Base-by-base conservation (phyloP, 495 filamentous ascomycete genomes). In the Glutinoglossum americanum region DNA sequence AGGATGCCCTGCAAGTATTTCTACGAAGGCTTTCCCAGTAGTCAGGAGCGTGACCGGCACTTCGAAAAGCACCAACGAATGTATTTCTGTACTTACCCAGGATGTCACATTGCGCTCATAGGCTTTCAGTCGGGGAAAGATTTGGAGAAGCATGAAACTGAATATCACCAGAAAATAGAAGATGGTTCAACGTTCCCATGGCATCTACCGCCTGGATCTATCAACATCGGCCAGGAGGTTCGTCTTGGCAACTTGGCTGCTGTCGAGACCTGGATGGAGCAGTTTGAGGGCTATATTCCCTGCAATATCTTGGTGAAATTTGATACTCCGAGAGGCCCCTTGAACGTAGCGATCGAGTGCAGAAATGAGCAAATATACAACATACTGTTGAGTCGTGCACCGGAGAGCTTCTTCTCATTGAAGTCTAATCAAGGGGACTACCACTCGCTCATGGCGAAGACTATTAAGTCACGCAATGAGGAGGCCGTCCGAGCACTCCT, bases 1-100 rank as follows among this genome's bases (percentile, higher is more conserved):
- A 68, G 66, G 33, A 57, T 70, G 6, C 62, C 61, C 27, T 75
- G 73, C 59, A 63, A 61, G 51, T 70, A 66, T 60, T 75, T 75
- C 60, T 61, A 71, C 56, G 67, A 71, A 58, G 73, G 73, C 9
- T 73, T 73, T 61, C 58, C 62, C 0, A 63, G 61, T n/a, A 51
- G 56, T 5, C 57, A 63, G 17, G 59, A 37, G 19, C 63, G 64
- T 7, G 64, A 72, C 17, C 62, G 62, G 7, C 71, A 73, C 60
- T 45, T 64, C 59, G 53, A 19, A 57, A 67, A 30, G 28, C 49
- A 53, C 28, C 23, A 53, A 19, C 21, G 49, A 25, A 2, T 25
- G 2, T 32, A 28, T 17, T 28, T 30, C 23, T 53, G 49, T 21
- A n/a, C 49, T 53, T n/a, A 27, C 30, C 15, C 21, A 30, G 49